Evolutionary conservation across 129 eudicot species (phyloP).

Genomic region (Cynara cardunculus): DNA sequence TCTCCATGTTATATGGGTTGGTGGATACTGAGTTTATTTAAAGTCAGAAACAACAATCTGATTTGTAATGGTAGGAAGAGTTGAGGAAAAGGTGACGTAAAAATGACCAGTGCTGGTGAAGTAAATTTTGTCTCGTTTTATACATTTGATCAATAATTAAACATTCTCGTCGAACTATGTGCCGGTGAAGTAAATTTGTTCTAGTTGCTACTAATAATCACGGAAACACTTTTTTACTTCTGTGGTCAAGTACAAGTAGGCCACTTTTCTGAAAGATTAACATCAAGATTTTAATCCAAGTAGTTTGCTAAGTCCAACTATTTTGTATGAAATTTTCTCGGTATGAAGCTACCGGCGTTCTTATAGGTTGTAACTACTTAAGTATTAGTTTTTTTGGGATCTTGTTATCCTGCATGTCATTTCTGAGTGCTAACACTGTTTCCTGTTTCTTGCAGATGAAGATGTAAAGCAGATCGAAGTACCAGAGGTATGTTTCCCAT

Average conservation of each 20-base stretch:
- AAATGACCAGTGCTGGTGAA: too few species aligned
- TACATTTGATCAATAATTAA: neutral
- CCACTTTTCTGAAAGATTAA: neutral
- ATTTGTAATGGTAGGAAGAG: too few species aligned
- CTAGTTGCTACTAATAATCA: neutral
- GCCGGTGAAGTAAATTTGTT: neutral
- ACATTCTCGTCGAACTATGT: neutral
- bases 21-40: neutral
- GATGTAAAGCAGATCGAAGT: constrained; percentile 41
- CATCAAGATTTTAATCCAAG: neutral
- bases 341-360: neutral
- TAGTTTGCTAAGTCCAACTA: neutral
- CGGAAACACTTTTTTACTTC: neutral
- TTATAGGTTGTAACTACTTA: neutral
- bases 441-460: constrained; percentile 49
- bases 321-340: neutral
- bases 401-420: neutral
- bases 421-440: constrained; percentile 15
- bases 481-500: constrained; percentile 39
- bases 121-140: neutral
- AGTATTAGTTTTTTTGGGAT: neutral
- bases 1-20: neutral
- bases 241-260: neutral
- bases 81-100: too few species aligned
- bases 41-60: too few species aligned